Percentiles rank a stretch among this genome's conserved stretches.
phyloP scores from a whole-genome alignment of 2,329 filamentous ascomycete genomes.

The Fusarium chuoi region DNA sequence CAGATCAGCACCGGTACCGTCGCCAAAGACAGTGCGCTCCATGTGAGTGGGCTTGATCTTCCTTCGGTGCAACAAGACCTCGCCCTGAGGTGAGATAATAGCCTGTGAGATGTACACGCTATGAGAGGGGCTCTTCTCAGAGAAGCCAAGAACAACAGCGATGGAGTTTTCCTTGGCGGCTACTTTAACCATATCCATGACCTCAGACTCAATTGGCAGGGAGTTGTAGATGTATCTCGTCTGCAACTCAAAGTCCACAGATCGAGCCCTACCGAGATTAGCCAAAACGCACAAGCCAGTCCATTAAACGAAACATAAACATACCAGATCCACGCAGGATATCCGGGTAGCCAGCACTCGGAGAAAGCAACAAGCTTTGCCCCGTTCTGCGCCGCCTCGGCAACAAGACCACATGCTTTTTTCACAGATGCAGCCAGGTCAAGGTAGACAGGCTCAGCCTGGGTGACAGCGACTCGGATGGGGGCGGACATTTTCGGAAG shows the following conservation, averaged over 20 bases:
- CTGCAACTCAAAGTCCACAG: slow-evolving; percentile 39
- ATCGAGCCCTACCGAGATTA: slow-evolving; percentile 25
- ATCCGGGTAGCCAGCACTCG: slow-evolving; percentile 64
- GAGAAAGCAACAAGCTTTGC: slow-evolving; percentile 66
- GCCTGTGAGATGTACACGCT: slow-evolving; percentile 58
- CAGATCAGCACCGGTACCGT: slow-evolving; percentile 53
- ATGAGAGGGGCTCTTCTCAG: slow-evolving; percentile 50
- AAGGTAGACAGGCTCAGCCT: slow-evolving; percentile 44
- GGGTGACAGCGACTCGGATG: slow-evolving; percentile 39
- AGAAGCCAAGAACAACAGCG: slow-evolving; percentile 57
- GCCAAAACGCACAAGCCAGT: background rate
- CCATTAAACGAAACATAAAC: background rate
- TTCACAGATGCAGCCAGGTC: slow-evolving; percentile 38
- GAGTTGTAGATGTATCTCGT: slow-evolving; percentile 54
- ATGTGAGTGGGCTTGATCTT: slow-evolving; percentile 66
- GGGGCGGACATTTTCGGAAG: slow-evolving; percentile 12
- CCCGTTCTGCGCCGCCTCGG: slow-evolving; percentile 51
- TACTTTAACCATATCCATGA: slow-evolving; percentile 51
- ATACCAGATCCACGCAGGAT: slow-evolving; percentile 57
- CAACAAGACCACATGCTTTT: slow-evolving; percentile 40
- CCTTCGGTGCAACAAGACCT: slow-evolving; percentile 53
- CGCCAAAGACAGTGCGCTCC: slow-evolving; percentile 62
- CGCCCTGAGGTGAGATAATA: slow-evolving; percentile 55
- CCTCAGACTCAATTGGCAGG: slow-evolving; percentile 51
- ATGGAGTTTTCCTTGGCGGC: slow-evolving; percentile 51